A percentile compares a stretch with the other conserved stretches of the same genome.
Evolutionary conservation across 2,329 filamentous ascomycete genomes (phyloP).

Genomic region (Acephala macrosclerotiorum): DNA sequence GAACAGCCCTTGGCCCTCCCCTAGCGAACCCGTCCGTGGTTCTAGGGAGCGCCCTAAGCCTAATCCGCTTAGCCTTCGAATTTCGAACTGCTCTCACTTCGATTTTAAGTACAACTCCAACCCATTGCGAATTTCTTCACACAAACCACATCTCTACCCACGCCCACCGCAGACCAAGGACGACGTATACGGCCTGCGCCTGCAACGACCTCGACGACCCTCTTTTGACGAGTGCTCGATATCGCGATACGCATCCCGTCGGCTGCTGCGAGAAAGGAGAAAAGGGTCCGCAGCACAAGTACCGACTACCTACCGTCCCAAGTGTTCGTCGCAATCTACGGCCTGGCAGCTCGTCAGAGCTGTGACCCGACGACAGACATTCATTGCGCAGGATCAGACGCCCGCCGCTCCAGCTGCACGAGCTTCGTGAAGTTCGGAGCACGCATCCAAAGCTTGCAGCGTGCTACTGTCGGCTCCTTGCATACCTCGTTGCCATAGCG

Average conservation of each 20-base stretch:
- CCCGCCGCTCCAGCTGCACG: conserved; percentile 30
- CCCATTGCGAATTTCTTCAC: conserved; percentile 16
- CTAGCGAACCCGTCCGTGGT: background rate
- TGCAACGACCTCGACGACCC: conserved; percentile 4
- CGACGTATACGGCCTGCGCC: conserved; percentile 13
- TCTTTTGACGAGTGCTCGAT: conserved; percentile 14
- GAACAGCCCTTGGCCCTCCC: background rate
- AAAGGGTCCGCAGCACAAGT: conserved; percentile 28
- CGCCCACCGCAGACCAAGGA: conserved; percentile 1
- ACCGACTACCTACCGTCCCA: conserved; percentile 25
- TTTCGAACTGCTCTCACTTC: background rate
- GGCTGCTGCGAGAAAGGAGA: conserved; percentile 20
- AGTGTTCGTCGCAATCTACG: conserved; percentile 11
- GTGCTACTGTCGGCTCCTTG: conserved; percentile 44
- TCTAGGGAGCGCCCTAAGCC: background rate
- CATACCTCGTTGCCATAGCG: conserved; percentile 38
- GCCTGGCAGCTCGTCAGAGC: conserved; percentile 22
- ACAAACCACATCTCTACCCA: conserved; percentile 9
- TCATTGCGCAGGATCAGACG: conserved; percentile 25
- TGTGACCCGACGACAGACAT: conserved; percentile 16
- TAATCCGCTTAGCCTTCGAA: background rate
- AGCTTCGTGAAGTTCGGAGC: conserved; percentile 37
- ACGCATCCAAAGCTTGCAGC: conserved; percentile 37
- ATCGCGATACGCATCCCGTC: background rate
- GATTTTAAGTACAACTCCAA: conserved; percentile 17